Conservation (phyloP, 306 rosid genomes). For the Cicer yamashitae region DNA sequence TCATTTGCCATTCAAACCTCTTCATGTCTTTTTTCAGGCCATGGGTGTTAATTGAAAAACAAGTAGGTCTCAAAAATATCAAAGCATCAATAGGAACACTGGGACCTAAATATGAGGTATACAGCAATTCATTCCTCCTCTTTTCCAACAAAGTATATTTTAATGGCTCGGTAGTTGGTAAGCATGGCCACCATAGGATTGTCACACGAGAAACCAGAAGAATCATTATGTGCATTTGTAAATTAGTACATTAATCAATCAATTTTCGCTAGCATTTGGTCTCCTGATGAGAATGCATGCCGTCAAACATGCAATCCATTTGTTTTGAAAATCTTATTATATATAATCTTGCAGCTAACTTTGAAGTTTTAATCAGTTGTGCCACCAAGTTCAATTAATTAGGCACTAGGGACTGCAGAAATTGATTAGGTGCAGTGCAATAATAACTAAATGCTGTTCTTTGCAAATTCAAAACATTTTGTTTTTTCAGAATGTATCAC, state of each 20-base stretch:
- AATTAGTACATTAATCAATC: background rate
- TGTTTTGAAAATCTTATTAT: constrained; percentile 19
- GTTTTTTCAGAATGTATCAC: constrained; percentile 45
- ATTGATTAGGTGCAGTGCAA: background rate
- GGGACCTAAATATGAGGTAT: constrained; percentile 55
- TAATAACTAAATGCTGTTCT: background rate
- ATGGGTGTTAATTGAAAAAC: constrained; percentile 64
- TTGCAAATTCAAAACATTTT: constrained; percentile 32
- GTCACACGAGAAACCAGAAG: background rate
- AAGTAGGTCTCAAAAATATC: constrained; percentile 43
- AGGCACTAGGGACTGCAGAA: background rate
- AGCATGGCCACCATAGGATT: constrained; percentile 8
- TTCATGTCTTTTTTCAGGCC: constrained; percentile 67
- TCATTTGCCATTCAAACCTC: constrained; percentile 20
- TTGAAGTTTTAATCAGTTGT: constrained; percentile 30
- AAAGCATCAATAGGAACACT: constrained; percentile 54
- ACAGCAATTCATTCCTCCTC: background rate
- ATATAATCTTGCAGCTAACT: background rate
- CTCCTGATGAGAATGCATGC: constrained; percentile 12
- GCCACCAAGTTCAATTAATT: background rate
- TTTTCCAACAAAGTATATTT: constrained; percentile 13
- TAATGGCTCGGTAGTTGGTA: constrained; percentile 28
- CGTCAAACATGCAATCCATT: background rate
- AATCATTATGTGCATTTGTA: constrained; percentile 9
- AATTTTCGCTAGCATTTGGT: background rate